Evolutionary conservation across 139 green algal species (phyloP).

Genomic region (Mychonastes homosphaera): DNA sequence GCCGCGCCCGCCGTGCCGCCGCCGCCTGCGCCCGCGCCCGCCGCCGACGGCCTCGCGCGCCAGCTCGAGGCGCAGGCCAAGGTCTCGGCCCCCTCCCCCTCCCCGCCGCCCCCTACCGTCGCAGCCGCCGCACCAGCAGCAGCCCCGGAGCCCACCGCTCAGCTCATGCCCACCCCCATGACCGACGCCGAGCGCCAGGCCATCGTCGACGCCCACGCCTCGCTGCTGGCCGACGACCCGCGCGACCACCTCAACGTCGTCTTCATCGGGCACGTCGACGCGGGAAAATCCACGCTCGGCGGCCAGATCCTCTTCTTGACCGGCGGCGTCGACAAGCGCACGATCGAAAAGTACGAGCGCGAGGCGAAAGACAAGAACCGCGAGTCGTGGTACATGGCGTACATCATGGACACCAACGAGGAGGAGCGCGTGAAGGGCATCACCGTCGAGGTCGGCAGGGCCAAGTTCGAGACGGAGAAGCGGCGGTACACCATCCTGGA

Average conservation of each 20-base stretch:
- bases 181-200: too few relatives aligned
- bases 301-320: constrained; percentile 95
- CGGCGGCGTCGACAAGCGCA: constrained; percentile 85
- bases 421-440: constrained; percentile 98
- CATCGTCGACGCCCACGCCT: constrained; percentile 15
- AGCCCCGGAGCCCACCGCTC: not conserved
- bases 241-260: constrained; percentile 96
- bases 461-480: constrained; percentile 77
- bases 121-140: not conserved
- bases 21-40: not conserved
- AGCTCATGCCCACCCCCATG: constrained; percentile 1
- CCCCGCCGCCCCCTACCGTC: not conserved
- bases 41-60: not conserved
- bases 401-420: constrained; percentile 99
- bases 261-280: constrained; percentile 99
- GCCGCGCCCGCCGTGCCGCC: not conserved
- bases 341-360: constrained; percentile 98
- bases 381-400: constrained; percentile 97
- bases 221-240: not conserved
- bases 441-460: constrained; percentile 89
- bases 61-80: not conserved
- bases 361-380: constrained; percentile 99
- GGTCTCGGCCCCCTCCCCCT: not conserved
- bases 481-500: constrained; percentile 92
- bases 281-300: constrained; percentile 94